Evolutionary conservation across 2,329 filamentous ascomycete genomes (phyloP).

Genomic region (Thyridium curvatum): DNA sequence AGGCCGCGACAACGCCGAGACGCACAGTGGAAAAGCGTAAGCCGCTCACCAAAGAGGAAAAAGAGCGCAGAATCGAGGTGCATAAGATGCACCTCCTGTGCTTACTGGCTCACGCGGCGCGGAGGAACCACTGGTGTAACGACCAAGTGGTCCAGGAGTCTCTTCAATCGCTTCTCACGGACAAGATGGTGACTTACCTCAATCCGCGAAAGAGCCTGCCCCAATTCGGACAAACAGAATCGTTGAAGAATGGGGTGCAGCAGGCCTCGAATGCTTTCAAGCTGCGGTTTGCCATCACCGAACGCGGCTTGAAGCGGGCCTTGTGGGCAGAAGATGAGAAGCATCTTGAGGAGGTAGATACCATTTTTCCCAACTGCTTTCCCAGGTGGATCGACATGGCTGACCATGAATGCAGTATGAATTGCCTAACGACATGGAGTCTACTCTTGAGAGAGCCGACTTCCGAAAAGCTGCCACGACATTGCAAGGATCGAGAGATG

Average conservation of each 20-base stretch:
- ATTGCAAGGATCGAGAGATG: constrained; percentile 76
- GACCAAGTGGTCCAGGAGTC: constrained; percentile 59
- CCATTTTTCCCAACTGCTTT: neutral
- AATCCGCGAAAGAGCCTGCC: constrained; percentile 60
- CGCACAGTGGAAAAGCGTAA: constrained; percentile 36
- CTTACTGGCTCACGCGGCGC: constrained; percentile 68
- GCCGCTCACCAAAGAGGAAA: constrained; percentile 48
- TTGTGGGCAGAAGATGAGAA: constrained; percentile 68
- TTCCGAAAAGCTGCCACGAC: constrained; percentile 65
- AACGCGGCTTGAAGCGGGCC: constrained; percentile 62
- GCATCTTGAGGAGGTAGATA: constrained; percentile 50
- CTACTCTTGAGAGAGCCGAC: constrained; percentile 61
- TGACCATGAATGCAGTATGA: constrained; percentile 37
- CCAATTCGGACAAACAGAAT: constrained; percentile 71
- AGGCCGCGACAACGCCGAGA: constrained; percentile 20
- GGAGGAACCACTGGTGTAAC: constrained; percentile 87
- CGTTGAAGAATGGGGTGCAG: constrained; percentile 73
- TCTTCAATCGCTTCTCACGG: constrained; percentile 59
- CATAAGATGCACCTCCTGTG: constrained; percentile 85
- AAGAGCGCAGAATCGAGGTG: constrained; percentile 57
- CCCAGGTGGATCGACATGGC: neutral
- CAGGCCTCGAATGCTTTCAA: constrained; percentile 62
- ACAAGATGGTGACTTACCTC: constrained; percentile 60
- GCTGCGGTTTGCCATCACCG: constrained; percentile 63
- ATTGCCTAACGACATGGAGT: constrained; percentile 58